Percentiles rank a stretch among this genome's conserved stretches.
Evolutionary conservation across 179 eudicot genomes (phyloP).

Genomic region (Drosera spatulata): DNA sequence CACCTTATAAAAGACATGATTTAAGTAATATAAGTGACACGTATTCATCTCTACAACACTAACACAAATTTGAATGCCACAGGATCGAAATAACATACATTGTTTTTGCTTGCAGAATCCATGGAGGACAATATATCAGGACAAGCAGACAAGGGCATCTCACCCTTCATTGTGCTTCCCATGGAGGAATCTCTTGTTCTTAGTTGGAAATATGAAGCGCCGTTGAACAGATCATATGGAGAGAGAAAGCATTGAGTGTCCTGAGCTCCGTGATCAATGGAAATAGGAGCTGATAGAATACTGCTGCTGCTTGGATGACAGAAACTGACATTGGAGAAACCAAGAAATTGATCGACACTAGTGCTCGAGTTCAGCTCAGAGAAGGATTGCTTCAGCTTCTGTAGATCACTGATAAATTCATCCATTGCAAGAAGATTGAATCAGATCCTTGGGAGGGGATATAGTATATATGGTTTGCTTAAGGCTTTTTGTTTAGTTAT

Average conservation of each 20-base stretch:
- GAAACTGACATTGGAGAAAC: constrained; percentile 20
- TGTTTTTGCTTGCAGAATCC: not conserved
- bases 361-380: constrained; percentile 23
- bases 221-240: constrained; percentile 10
- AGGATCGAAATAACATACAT: not conserved
- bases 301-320: not conserved
- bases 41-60: not conserved
- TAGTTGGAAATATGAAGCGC: constrained; percentile 12
- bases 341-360: constrained; percentile 19
- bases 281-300: not conserved
- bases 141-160: not conserved
- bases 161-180: constrained; percentile 3
- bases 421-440: constrained; percentile 11
- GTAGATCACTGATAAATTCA: constrained; percentile 21
- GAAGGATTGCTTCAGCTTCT: constrained; percentile 24
- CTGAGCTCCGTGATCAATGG: constrained; percentile 6
- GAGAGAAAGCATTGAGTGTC: constrained; percentile 8
- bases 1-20: constrained; percentile 11
- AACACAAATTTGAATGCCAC: not conserved
- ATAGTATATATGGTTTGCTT: too few relatives aligned
- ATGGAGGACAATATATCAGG: not conserved
- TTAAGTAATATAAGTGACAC: not conserved
- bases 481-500: too few relatives aligned
- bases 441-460: too few relatives aligned
- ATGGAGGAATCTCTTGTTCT: constrained; percentile 8